These are phyloP conservation scores for Xanthoconium stramineum DNA, from an alignment of 768 basidiomycete species.

Conservation along the genomic window DNA sequence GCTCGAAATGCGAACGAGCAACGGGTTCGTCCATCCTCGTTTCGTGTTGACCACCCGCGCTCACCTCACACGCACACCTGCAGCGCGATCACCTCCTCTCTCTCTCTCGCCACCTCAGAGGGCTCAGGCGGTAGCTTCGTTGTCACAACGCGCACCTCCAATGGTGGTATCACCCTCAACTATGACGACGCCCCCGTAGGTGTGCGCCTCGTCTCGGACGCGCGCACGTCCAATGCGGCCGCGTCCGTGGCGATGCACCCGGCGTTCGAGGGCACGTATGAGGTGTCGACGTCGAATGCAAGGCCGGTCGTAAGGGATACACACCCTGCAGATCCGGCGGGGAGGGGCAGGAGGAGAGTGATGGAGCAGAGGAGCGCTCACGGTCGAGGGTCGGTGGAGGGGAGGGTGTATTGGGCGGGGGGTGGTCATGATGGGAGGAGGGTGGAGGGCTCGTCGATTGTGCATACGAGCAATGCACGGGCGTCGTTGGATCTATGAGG, in stretches of 20 bases:
- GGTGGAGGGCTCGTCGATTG: not conserved
- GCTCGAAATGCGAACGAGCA: conserved; percentile 23
- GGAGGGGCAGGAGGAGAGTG: conserved; percentile 29
- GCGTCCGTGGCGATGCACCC: conserved; percentile 30
- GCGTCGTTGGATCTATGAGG: conserved; percentile 15
- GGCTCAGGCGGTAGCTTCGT: conserved; percentile 29
- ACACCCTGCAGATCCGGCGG: conserved; percentile 27
- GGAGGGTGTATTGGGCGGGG: conserved; percentile 19
- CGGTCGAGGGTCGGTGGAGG: conserved; percentile 3
- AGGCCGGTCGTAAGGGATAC: conserved; percentile 7
- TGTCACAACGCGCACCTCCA: conserved; percentile 34
- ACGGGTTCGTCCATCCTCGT: conserved; percentile 9
- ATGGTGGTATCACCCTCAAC: conserved; percentile 27
- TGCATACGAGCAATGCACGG: conserved; percentile 24
- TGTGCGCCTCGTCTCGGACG: conserved; percentile 31
- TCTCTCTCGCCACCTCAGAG: conserved; percentile 28
- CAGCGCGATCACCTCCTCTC: conserved; percentile 19
- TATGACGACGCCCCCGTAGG: conserved; percentile 31
- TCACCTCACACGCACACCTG: not conserved
- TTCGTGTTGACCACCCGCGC: not conserved
- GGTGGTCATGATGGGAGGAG: not conserved
- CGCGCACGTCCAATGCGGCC: conserved; percentile 32
- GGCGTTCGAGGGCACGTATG: conserved; percentile 41
- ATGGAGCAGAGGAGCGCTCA: conserved; percentile 5
- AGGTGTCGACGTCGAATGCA: conserved; percentile 26